phyloP scores from a whole-genome alignment of 306 rosid species.

The Lotus japonicus region DNA sequence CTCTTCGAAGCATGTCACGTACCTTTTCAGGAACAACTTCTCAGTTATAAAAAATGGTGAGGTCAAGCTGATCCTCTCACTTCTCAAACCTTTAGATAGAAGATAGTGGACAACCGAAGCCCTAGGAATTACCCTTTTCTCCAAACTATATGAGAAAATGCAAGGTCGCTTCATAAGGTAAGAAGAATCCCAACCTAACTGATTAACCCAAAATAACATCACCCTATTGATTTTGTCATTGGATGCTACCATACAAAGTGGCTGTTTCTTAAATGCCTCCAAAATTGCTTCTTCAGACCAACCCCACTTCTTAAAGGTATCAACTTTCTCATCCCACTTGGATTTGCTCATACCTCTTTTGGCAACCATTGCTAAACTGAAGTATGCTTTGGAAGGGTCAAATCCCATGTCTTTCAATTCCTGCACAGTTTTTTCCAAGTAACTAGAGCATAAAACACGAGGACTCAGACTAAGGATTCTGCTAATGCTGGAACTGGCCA shows the following conservation, averaged over 20 bases:
- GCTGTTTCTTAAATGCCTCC: constrained; percentile 26
- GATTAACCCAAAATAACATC: constrained; percentile 38
- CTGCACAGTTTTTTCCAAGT: not conserved
- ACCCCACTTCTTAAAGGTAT: constrained; percentile 45
- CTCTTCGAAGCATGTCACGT: constrained; percentile 15
- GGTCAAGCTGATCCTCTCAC: constrained; percentile 7
- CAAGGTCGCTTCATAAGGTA: not conserved
- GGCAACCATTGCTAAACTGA: constrained; percentile 31
- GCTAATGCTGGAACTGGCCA: not conserved
- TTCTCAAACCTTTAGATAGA: constrained; percentile 32
- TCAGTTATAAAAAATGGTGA: not conserved
- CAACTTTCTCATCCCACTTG: constrained; percentile 37
- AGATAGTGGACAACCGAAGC: constrained; percentile 28
- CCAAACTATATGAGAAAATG: not conserved
- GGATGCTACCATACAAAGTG: constrained; percentile 26
- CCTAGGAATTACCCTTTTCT: constrained; percentile 43
- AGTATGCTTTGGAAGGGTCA: constrained; percentile 13
- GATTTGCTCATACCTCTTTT: constrained; percentile 11
- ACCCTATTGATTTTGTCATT: constrained; percentile 31
- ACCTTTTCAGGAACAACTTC: constrained; percentile 17
- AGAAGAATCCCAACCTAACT: constrained; percentile 31
- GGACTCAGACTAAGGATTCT: not conserved
- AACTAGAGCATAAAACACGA: not conserved
- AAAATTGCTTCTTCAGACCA: constrained; percentile 43
- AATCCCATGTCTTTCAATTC: constrained; percentile 41